Conservation (phyloP, 176 grass and related monocot species). For the Cenchrus fungigraminus region DNA sequence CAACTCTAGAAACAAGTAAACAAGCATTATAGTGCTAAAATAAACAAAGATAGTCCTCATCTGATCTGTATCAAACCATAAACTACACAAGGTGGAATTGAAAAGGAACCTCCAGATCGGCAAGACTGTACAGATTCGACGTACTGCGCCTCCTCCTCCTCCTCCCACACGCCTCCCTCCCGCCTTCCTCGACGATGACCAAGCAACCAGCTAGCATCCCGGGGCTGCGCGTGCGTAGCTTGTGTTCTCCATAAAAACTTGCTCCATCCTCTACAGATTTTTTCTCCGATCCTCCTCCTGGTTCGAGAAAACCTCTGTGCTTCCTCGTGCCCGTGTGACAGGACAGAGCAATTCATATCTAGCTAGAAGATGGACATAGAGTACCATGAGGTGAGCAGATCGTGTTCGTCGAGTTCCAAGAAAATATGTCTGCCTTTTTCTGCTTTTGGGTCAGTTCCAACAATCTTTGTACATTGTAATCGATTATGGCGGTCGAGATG, state of each 20-base stretch:
- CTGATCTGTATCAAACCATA: neutral
- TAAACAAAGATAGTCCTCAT: neutral
- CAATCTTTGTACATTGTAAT: neutral
- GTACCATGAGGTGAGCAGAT: slow-evolving; percentile 72
- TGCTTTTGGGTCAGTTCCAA: neutral
- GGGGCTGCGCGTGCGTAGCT: too few relatives aligned
- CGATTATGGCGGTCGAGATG: neutral
- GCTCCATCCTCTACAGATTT: too few relatives aligned
- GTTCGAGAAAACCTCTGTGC: neutral
- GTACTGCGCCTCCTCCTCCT: neutral
- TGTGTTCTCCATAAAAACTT: too few relatives aligned
- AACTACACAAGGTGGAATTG: neutral
- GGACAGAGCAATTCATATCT: neutral
- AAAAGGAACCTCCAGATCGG: neutral
- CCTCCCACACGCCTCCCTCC: neutral
- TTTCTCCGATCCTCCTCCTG: too few relatives aligned
- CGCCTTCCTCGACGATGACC: neutral
- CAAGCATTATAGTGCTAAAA: neutral
- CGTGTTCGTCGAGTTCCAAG: neutral
- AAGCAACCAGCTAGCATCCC: too few relatives aligned
- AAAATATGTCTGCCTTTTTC: neutral
- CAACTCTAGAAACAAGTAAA: too few relatives aligned
- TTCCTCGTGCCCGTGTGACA: neutral
- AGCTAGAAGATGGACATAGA: slow-evolving; percentile 60
- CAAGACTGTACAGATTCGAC: neutral